Evolutionary conservation across 2,329 filamentous ascomycete species (phyloP).

Genomic region (Cordyceps javanica): DNA sequence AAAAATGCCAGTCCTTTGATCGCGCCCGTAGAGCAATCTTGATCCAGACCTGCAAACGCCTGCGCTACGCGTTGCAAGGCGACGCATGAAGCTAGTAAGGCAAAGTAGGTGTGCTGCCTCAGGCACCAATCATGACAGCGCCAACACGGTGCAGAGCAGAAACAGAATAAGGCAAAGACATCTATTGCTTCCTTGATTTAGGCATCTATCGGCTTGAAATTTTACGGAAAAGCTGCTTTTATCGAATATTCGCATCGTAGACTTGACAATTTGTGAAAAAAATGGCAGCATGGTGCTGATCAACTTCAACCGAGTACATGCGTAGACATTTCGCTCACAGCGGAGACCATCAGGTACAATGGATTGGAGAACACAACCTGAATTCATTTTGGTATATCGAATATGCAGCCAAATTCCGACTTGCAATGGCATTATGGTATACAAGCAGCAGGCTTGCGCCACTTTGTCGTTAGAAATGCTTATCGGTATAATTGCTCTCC

Average conservation of each 20-base stretch:
- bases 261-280: background rate
- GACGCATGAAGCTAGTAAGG: background rate
- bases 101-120: conserved; percentile 11
- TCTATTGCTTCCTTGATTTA: no score
- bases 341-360: background rate
- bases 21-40: background rate
- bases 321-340: background rate
- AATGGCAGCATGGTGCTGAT: background rate
- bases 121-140: conserved; percentile 12
- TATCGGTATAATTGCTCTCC: conserved; percentile 12
- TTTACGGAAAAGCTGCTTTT: no score
- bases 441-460: conserved; percentile 12
- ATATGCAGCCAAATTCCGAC: conserved; percentile 13
- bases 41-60: conserved; percentile 7
- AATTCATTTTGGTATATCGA: conserved; percentile 14
- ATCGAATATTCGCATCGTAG: no score
- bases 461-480: conserved; percentile 9
- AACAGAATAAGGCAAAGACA: background rate
- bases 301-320: no score
- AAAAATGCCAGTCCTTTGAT: conserved; percentile 17
- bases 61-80: conserved; percentile 2
- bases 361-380: conserved; percentile 3
- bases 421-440: conserved; percentile 7
- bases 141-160: no score
- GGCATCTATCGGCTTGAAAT: no score